These are phyloP conservation scores for Pythium insidiosum DNA, from an alignment of 352 stramenopile species.

Conservation along the genomic window DNA sequence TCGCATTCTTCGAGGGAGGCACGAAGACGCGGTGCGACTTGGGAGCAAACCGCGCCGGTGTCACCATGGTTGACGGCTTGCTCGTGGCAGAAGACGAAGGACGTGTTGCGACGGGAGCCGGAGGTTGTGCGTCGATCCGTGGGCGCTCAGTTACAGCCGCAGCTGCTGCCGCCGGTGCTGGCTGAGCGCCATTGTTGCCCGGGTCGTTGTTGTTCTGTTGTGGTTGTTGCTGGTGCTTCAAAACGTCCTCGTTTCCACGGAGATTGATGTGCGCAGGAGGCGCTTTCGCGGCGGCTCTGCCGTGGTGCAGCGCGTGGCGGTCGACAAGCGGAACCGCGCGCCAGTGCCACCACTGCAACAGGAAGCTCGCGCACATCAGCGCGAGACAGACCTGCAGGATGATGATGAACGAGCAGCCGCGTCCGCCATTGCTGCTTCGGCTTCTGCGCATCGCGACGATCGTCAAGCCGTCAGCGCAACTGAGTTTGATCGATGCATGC, in stretches of 20 bases:
- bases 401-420: conserved; percentile 17
- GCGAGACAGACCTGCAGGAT: conserved; percentile 33
- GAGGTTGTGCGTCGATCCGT: not conserved
- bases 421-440: not conserved
- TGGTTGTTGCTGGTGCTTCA: not conserved
- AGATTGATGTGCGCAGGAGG: conserved; percentile 6
- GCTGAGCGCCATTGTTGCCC: not conserved
- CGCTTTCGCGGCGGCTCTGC: no score
- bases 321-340: conserved; percentile 8
- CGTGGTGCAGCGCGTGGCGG: not conserved
- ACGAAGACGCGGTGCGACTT: conserved; percentile 9
- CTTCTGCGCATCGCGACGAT: no score
- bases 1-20: conserved; percentile 16
- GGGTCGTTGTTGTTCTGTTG: not conserved
- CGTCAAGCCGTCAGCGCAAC: no score
- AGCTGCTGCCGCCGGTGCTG: not conserved
- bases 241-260: conserved; percentile 4
- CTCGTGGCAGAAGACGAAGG: not conserved
- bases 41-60: not conserved
- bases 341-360: conserved; percentile 43
- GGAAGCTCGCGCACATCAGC: conserved; percentile 28
- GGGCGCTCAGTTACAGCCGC: no score
- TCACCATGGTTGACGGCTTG: not conserved
- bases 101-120: no score
- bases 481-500: no score